Base-by-base conservation (phyloP, 2,329 filamentous ascomycete genomes). In the Diaporthe destruens region DNA sequence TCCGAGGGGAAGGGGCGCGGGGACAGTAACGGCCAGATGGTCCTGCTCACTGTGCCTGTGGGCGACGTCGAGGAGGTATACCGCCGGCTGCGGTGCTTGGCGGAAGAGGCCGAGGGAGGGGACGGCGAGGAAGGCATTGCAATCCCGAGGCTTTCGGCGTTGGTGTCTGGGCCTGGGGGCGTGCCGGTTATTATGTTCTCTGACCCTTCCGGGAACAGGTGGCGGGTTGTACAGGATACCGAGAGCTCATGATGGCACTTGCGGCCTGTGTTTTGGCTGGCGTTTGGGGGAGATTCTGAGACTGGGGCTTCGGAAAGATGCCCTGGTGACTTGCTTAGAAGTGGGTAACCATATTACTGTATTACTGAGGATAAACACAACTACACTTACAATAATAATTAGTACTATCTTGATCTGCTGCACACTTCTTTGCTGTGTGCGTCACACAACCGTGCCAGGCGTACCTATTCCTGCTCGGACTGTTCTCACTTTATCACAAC, bases 1-100 rank as follows among this genome's bases (percentile, higher is more conserved):
- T 29, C 36, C 16, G 16, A 18, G 1, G 49, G 36, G n/a, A 61
- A 54, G 44, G 12, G 25, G 16, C 32, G 51, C 23, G 20, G 56
- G 8, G 8, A 3, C 16, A 5, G n/a, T 9, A 20, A 0, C 9
- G 32, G 3, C 14, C 32, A 56, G 18, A 39, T 61, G 36, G 18
- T 71, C 53, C 39, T 61, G 54, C 57, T 73, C 34, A 67, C 61
- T 55, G 61, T 73, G n/a, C 25, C 42, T 16, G 69, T 71, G 23
- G 44, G 34, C 9, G 54, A 63, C 44, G 54, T 73, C 11, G 61
- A 36, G 1, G 69, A 18, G 23, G 61, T 67, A 29, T 68, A 42
- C 16, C 53, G 34, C n/a, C 18, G 69, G 55, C 39, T 71, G 44
- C 32, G n/a, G 55, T 14, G 20, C 20, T 9, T 71, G 6, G 59